Conservation (phyloP, 768 basidiomycete species). For the Boletus reticulatus region DNA sequence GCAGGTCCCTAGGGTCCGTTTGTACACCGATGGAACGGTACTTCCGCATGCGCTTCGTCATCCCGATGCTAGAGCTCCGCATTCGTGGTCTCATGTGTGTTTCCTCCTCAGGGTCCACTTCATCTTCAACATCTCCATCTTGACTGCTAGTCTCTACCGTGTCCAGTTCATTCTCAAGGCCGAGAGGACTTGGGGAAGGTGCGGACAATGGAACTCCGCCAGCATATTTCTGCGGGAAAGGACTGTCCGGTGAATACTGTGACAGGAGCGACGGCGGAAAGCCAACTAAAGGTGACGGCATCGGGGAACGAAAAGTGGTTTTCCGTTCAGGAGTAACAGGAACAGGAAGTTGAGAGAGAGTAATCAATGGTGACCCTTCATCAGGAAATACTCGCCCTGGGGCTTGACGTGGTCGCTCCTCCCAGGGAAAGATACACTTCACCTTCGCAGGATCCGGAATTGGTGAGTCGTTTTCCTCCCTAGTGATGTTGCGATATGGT, state of each 20-base stretch:
- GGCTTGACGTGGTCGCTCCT: constrained; percentile 63
- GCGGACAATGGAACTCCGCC: constrained; percentile 54
- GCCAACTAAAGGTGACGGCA: constrained; percentile 38
- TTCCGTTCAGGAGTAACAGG: constrained; percentile 29
- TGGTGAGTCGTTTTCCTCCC: constrained; percentile 42
- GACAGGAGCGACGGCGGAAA: constrained; percentile 62
- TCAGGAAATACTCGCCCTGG: constrained; percentile 75
- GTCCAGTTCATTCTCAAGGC: constrained; percentile 26
- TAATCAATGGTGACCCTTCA: constrained; percentile 50
- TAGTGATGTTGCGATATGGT: constrained; percentile 65
- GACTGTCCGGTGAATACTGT: constrained; percentile 83
- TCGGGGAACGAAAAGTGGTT: constrained; percentile 18
- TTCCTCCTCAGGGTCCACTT: constrained; percentile 55
- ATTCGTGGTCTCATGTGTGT: constrained; percentile 32
- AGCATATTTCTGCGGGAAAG: constrained; percentile 77
- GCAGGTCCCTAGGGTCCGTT: constrained; percentile 55
- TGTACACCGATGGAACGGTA: constrained; percentile 73
- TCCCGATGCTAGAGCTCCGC: constrained; percentile 31
- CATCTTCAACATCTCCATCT: constrained; percentile 82
- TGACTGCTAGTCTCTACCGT: constrained; percentile 66
- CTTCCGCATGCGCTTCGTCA: constrained; percentile 29
- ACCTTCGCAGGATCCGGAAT: constrained; percentile 73
- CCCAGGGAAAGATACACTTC: constrained; percentile 93
- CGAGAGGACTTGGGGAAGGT: constrained; percentile 37
- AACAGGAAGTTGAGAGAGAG: constrained; percentile 31